phyloP scores from a whole-genome alignment of 1,284 basidiomycete species.

The Rugosomyces carneus region DNA sequence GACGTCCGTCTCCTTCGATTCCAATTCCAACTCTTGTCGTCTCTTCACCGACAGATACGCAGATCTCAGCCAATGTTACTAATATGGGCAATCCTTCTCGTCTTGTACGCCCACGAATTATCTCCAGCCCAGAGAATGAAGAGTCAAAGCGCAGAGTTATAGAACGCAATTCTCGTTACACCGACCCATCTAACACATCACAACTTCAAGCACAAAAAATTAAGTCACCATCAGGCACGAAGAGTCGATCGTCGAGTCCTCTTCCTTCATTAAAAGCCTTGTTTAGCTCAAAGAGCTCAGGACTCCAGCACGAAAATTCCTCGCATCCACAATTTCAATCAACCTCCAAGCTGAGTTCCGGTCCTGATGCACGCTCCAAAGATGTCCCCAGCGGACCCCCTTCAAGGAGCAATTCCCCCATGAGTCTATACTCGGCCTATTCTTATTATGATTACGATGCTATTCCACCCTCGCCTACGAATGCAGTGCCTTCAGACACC shows the following conservation, averaged over 20 bases:
- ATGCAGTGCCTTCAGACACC: constrained; percentile 17
- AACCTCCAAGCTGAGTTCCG: constrained; percentile 2
- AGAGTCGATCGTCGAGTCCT: constrained; percentile 5
- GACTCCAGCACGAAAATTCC: constrained; percentile 1
- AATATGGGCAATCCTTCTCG: constrained; percentile 47
- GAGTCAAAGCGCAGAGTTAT: constrained; percentile 56
- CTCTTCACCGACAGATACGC: constrained; percentile 29
- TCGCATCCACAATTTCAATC: constrained; percentile 2
- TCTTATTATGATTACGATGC: constrained; percentile 59
- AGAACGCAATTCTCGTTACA: constrained; percentile 45
- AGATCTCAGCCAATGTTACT: constrained; percentile 6
- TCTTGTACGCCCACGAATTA: constrained; percentile 37
- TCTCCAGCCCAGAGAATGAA: constrained; percentile 36
- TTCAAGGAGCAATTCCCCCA: constrained; percentile 33
- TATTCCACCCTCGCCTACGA: constrained; percentile 33
- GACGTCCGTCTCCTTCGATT: constrained; percentile 2
- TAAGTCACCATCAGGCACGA: not conserved
- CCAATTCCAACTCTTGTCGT: constrained; percentile 40
- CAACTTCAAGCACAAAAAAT: not conserved
- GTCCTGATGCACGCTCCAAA: not conserved
- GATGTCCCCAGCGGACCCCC: constrained; percentile 11
- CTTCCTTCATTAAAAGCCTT: not conserved
- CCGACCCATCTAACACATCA: constrained; percentile 15
- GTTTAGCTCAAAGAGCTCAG: not conserved
- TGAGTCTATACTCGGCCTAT: constrained; percentile 58